Evolutionary conservation across 257 asterid species (phyloP), one percentile per base, ranked within the genome.

Genomic region (Fraxinus cuspidata): DNA sequence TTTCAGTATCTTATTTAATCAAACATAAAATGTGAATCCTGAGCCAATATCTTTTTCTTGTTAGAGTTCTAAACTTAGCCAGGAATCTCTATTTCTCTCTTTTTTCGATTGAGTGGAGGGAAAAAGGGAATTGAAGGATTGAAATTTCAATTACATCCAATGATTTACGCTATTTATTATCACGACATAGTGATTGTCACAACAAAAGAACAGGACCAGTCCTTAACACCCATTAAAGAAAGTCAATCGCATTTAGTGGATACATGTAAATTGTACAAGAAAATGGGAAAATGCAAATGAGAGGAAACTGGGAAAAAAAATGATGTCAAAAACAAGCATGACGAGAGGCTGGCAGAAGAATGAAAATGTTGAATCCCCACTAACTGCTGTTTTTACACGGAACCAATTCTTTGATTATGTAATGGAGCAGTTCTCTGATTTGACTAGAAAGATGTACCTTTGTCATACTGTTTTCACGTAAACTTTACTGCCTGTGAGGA

Each of bases 331-430:
- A 74, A 35, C 12, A 34, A 64, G 25, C 10, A 64, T 1, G 31
- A 44, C 0, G 15, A 31, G 15, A 42, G 34, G 7, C 51, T 66
- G 51, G 49, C 34, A 42, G 67, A 25, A 49, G 68, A 56, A 73
- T 23, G 65, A 77, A 53, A 47, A 73, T 69, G 34, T 28, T 23
- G 63, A 53, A 77, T 38, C 68, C 49, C 51, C 47, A 71, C 77
- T 42, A 58, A 75, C 35, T 21, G 7, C 21, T 25, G 51, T 69
- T 80, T 78, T 37, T 25, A 56, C 72, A 15, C 34, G 13, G 77
- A 51, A 71, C 25, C 71, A 68, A 40, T 65, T 70, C 58, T 63
- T 47, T 72, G 71, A 44, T 42, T 63, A 63, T 63, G 32, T 63
- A 12, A 23, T 63, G 34, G 28, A 35, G 60, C 47, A 76, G 38